Evolutionary conservation across 164 flowering plant genomes (phyloP), one percentile per base, ranked within the genome.

Genomic region (Vitis riparia): DNA sequence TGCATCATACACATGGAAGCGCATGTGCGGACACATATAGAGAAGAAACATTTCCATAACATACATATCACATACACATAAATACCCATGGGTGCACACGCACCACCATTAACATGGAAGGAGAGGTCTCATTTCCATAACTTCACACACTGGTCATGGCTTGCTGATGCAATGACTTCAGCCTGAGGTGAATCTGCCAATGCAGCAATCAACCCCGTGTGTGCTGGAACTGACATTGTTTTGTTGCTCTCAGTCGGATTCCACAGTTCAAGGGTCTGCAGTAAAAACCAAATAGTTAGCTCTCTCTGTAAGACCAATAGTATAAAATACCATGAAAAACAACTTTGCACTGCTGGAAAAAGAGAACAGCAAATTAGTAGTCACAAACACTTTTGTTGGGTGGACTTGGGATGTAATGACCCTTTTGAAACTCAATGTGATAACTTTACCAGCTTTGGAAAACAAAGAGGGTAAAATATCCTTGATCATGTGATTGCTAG

Each of bases 191-290:
- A 77, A 61, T 68, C 51, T 7, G 78, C 71, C 60, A 78, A 58
- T n/a, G 75, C 65, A 30, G 81, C 16, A 48, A 81, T 65, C 5
- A 59, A 37, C 17, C 79, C 79, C 0, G 52, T 51, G 61, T 83
- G 86, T 7, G 84, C 86, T 49, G 62, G 71, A 55, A 71, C 63
- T 10, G 72, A 49, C 73, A 66, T 37, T 2, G 74, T 76, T 51
- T 56, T 72, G 59, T 52, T 59, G 56, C 76, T 65, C 55, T 65
- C 73, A 14, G 50, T 55, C 15, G 82, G 80, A 60, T 72, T 76
- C 86, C 84, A 83, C n/a, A 78, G 10, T 17, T 77, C 74, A 13
- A 83, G 68, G 32, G 67, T 53, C 86, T 83, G 80, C 65, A 17
- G 65, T 1, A 17, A 52, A 69, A 15, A 55, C 6, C 61, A 37